Evolutionary conservation across 2,329 filamentous ascomycete species (phyloP).

Genomic region (Xylaria sp.): DNA sequence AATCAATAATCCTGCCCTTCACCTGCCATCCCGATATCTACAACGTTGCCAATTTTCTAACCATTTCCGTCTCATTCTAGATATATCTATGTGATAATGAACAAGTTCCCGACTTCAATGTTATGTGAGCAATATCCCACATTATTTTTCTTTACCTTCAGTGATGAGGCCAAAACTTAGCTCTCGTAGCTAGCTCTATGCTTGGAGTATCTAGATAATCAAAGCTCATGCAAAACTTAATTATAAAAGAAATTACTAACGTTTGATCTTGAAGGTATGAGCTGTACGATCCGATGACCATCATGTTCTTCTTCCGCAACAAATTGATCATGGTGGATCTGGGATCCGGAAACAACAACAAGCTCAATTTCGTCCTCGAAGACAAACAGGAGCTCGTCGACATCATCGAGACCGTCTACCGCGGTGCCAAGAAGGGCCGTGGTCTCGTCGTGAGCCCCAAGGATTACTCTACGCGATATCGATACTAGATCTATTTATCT

Average conservation of each 20-base stretch:
- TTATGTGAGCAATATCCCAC: constrained; percentile 65
- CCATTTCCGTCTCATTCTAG: constrained; percentile 22
- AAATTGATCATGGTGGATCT: constrained; percentile 99
- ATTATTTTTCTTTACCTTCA: neutral
- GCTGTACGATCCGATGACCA: constrained; percentile 88
- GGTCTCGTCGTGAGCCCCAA: constrained; percentile 97
- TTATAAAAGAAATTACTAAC: constrained; percentile 11
- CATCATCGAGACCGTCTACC: constrained; percentile 97
- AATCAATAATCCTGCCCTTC: neutral
- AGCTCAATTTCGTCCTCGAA: constrained; percentile 94
- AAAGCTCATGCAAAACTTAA: too few relatives aligned
- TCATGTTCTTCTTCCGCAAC: constrained; percentile 98
- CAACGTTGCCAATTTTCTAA: neutral
- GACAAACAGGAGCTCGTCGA: constrained; percentile 99
- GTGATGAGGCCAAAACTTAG: neutral
- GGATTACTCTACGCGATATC: constrained; percentile 60
- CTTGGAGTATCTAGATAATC: too few relatives aligned
- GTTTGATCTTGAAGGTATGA: constrained; percentile 65
- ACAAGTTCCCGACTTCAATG: constrained; percentile 90
- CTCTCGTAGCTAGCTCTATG: neutral
- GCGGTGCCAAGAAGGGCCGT: constrained; percentile 96
- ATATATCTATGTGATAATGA: constrained; percentile 96
- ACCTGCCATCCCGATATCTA: neutral
- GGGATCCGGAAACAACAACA: constrained; percentile 98
- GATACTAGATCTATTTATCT: constrained; percentile 42